Evolutionary conservation across 148 eudicot genomes (phyloP).

Genomic region (Camellia lanceoleosa): DNA sequence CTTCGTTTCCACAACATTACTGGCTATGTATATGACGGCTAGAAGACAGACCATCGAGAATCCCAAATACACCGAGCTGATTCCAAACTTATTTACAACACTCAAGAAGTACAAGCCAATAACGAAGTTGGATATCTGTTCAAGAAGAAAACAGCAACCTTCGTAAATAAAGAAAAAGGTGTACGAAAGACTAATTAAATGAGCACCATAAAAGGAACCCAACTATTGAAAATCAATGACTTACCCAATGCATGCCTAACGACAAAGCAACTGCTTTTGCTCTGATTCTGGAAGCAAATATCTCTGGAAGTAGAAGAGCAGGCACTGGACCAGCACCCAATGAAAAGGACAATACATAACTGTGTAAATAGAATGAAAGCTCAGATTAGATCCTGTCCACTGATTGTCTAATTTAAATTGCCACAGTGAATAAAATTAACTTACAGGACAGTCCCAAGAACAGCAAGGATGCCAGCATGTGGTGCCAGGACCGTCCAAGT

Average conservation of each 20-base stretch:
- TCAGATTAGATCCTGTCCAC: neutral
- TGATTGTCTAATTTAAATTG: neutral
- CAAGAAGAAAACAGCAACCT: neutral
- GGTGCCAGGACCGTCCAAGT: slow-evolving; percentile 81
- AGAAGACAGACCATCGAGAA: slow-evolving; percentile 70
- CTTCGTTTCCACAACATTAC: slow-evolving; percentile 95
- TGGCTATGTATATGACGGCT: slow-evolving; percentile 71
- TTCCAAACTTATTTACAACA: slow-evolving; percentile 81
- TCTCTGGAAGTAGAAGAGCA: slow-evolving; percentile 94
- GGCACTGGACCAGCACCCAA: slow-evolving; percentile 99
- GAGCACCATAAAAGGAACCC: neutral
- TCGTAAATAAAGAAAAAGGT: neutral
- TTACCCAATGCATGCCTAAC: slow-evolving; percentile 96
- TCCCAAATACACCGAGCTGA: slow-evolving; percentile 85
- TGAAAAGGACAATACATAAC: slow-evolving; percentile 88
- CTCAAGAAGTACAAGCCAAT: slow-evolving; percentile 95
- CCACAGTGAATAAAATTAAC: slow-evolving; percentile 20
- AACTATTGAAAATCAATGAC: slow-evolving; percentile 18
- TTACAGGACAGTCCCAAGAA: slow-evolving; percentile 92
- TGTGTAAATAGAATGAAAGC: slow-evolving; percentile 24
- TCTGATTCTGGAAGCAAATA: slow-evolving; percentile 94
- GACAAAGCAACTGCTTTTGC: slow-evolving; percentile 99
- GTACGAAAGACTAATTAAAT: neutral
- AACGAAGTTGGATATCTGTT: slow-evolving; percentile 79
- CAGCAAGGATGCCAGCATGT: slow-evolving; percentile 92